Conservation (phyloP, 192 early-diverging fungal genomes). For the Gonapodya prolifera region DNA sequence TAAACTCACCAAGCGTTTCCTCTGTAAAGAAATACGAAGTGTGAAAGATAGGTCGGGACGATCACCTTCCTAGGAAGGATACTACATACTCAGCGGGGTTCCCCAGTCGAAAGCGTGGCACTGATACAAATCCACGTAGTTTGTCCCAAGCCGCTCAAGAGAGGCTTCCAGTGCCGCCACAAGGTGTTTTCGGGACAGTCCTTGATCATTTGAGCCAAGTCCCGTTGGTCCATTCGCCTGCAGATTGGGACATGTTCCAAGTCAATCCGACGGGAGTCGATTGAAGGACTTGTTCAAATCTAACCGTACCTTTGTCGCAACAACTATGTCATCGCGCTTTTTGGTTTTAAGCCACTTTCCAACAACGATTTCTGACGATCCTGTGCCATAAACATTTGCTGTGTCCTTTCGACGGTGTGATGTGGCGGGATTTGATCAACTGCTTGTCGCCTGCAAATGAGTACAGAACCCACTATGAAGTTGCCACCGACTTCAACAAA, state of each 20-base stretch:
- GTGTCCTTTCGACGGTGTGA: not conserved
- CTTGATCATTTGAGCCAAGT: not conserved
- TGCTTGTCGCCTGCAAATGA: not conserved
- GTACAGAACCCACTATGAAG: not conserved
- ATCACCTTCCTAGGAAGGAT: not conserved
- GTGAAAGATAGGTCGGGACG: not conserved
- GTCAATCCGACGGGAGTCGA: not conserved
- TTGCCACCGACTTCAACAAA: not conserved
- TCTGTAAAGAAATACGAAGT: not conserved
- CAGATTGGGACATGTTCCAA: not conserved
- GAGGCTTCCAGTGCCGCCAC: conserved; percentile 18
- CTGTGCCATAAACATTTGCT: not conserved
- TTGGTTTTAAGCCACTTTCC: conserved; percentile 1
- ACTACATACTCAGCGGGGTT: conserved; percentile 8
- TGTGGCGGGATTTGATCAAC: not conserved
- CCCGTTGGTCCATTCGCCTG: not conserved
- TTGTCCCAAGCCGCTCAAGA: conserved; percentile 13
- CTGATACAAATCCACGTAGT: conserved; percentile 41
- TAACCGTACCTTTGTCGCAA: not conserved
- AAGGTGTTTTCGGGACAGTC: conserved; percentile 18
- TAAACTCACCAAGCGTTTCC: conserved; percentile 30
- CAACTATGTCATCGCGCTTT: not conserved
- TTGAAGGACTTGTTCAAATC: not conserved
- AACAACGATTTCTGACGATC: not conserved
- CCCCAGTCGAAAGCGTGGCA: conserved; percentile 28